A percentile compares a stretch with the other conserved stretches of the same genome.
These are phyloP conservation scores for Wickerhamia fluorescens DNA, from an alignment of 805 yeast genomes.

Conservation along the genomic window DNA sequence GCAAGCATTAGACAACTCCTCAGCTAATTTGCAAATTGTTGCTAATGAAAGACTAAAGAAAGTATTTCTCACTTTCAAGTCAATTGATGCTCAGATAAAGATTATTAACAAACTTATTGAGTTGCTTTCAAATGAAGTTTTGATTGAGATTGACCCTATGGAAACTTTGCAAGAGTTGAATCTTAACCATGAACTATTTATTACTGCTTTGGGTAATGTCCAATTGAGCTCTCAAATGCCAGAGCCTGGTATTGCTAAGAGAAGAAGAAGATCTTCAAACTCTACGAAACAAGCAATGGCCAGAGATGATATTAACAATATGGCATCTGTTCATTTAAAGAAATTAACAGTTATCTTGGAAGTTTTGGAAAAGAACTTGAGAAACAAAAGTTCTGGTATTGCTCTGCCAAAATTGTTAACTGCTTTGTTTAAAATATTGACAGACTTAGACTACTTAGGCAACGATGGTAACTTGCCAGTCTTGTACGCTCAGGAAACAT, in stretches of 20 bases:
- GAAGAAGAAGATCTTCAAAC: conserved; percentile 77
- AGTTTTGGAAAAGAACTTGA: conserved; percentile 52
- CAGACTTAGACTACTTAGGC: conserved; percentile 78
- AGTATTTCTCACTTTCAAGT: conserved; percentile 49
- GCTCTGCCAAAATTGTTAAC: conserved; percentile 42
- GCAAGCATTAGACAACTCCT: conserved; percentile 37
- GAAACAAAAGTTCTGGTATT: conserved; percentile 19
- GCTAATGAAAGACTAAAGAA: conserved; percentile 46
- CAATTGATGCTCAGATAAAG: conserved; percentile 48
- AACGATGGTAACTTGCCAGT: conserved; percentile 90
- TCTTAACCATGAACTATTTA: conserved; percentile 51
- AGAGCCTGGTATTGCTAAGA: conserved; percentile 52
- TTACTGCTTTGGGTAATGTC: conserved; percentile 50
- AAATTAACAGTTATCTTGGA: conserved; percentile 77
- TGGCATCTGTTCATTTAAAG: conserved; percentile 74
- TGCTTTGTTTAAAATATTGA: conserved; percentile 52
- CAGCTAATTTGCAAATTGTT: conserved; percentile 31
- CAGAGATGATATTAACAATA: conserved; percentile 57
- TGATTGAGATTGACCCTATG: conserved; percentile 28
- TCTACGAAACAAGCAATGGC: conserved; percentile 71
- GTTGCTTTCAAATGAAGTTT: conserved; percentile 44
- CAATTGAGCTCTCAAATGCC: conserved; percentile 46
- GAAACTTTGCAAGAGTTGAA: conserved; percentile 48
- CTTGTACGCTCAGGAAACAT: conserved; percentile 80
- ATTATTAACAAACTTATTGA: conserved; percentile 44